phyloP scores from a whole-genome alignment of 441 rosid species.

The Adansonia rubrostipa region DNA sequence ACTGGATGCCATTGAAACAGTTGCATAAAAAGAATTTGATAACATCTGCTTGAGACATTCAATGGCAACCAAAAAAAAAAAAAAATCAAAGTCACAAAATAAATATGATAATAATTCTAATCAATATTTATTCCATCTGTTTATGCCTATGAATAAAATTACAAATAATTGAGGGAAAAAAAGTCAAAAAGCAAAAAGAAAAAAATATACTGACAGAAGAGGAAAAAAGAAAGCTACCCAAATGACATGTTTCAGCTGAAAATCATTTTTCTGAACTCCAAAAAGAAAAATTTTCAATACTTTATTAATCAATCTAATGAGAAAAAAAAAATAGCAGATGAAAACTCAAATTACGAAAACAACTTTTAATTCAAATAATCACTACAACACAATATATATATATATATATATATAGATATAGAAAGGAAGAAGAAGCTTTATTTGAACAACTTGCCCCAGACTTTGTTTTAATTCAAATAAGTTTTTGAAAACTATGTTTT shows the following conservation, averaged over 20 bases:
- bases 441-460: too few relatives aligned
- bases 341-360: not conserved
- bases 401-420: not conserved
- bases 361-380: not conserved
- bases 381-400: not conserved
- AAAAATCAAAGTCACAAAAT: not conserved
- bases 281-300: not conserved
- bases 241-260: not conserved
- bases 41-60: not conserved
- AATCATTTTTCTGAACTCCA: not conserved
- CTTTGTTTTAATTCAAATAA: not conserved
- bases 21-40: too few relatives aligned
- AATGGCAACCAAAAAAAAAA: not conserved
- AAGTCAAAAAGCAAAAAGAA: not conserved
- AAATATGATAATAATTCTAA: not conserved
- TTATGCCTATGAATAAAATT: not conserved
- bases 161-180: not conserved
- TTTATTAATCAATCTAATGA: not conserved
- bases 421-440: not conserved
- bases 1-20: too few relatives aligned
- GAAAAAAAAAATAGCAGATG: not conserved
- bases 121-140: constrained; percentile 11
- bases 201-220: not conserved
- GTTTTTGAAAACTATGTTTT: not conserved
- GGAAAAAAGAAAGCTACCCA: not conserved